Evolutionary conservation across 257 asterid species (phyloP).

Genomic region (Scutellaria baicalensis): DNA sequence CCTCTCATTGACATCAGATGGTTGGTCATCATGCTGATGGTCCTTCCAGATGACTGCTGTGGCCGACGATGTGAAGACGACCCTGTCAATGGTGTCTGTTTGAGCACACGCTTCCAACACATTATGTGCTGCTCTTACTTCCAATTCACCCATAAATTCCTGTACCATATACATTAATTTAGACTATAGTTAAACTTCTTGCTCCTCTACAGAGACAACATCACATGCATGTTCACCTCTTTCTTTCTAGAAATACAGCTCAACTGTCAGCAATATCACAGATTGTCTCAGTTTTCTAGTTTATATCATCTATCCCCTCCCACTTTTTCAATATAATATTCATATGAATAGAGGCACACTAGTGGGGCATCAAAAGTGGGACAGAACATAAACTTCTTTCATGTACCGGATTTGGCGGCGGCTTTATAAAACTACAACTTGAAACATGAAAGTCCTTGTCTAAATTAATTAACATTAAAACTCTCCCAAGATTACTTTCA

Average conservation of each 20-base stretch:
- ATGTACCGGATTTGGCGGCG: not conserved
- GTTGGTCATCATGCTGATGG: conserved; percentile 11
- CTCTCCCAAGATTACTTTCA: not conserved
- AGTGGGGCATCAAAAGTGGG: too few species aligned
- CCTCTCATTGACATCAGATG: conserved; percentile 53
- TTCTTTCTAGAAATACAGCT: not conserved
- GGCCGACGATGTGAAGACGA: conserved; percentile 83
- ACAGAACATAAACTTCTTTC: not conserved
- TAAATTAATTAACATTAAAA: not conserved
- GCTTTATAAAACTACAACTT: not conserved
- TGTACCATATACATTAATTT: conserved; percentile 6
- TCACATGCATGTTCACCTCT: conserved; percentile 1
- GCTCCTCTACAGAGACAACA: not conserved
- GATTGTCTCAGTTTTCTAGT: not conserved
- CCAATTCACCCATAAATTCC: conserved; percentile 86
- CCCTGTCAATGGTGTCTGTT: conserved; percentile 72
- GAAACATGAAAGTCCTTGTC: not conserved
- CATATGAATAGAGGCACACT: too few species aligned
- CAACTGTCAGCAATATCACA: conserved; percentile 7
- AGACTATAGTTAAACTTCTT: not conserved
- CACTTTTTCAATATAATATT: too few species aligned
- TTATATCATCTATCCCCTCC: too few species aligned
- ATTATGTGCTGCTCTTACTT: conserved; percentile 95
- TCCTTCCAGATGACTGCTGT: conserved; percentile 80
- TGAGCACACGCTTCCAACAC: conserved; percentile 97